Conservation (phyloP, 345 rosid genomes). For the Camelina laxa region DNA sequence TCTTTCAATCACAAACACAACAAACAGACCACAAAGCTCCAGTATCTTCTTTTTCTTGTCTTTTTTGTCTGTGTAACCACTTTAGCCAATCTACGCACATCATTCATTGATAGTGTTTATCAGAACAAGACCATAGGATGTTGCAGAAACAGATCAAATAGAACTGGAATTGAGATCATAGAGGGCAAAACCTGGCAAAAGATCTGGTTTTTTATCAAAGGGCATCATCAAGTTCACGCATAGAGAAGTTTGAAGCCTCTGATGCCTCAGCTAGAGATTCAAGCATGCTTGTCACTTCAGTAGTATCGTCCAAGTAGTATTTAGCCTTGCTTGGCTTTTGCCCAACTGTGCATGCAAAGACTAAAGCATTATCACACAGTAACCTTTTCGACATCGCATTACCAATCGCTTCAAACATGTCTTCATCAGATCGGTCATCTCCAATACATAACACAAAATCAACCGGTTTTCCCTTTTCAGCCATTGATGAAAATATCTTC, state of each 20-base stretch:
- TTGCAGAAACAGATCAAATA: neutral
- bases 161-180: constrained; percentile 8
- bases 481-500: constrained; percentile 46
- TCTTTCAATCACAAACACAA: constrained; percentile 31
- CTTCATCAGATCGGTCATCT: constrained; percentile 49
- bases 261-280: constrained; percentile 50
- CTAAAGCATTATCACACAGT: constrained; percentile 36
- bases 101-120: constrained; percentile 12
- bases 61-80: constrained; percentile 9
- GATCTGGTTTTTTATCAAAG: constrained; percentile 36
- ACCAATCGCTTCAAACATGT: constrained; percentile 52
- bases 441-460: constrained; percentile 50
- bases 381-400: constrained; percentile 46
- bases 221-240: constrained; percentile 41
- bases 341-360: constrained; percentile 88
- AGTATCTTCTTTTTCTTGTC: constrained; percentile 33
- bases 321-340: constrained; percentile 98
- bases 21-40: constrained; percentile 31
- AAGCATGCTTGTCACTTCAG: constrained; percentile 49
- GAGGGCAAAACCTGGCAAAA: constrained; percentile 35
- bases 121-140: constrained; percentile 19
- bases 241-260: constrained; percentile 38
- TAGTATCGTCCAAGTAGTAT: constrained; percentile 64
- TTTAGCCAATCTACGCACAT: constrained; percentile 42
- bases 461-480: constrained; percentile 43